Conservation (phyloP, 768 basidiomycete genomes). For the Boletellus emodensis region DNA sequence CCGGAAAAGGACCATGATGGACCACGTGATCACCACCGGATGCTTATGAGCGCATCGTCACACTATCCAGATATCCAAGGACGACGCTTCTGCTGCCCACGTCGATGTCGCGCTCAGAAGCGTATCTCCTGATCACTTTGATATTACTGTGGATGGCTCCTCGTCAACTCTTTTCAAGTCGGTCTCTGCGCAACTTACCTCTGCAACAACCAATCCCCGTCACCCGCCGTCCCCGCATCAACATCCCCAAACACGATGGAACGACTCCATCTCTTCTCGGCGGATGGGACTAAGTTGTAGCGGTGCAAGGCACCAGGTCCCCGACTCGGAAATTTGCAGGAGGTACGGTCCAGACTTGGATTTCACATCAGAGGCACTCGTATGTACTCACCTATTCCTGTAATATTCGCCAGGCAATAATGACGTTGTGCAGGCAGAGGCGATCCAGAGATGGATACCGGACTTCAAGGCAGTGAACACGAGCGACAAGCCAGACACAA, state of each 20-base stretch:
- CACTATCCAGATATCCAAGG: conserved; percentile 62
- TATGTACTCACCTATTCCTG: no score
- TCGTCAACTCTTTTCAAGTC: conserved; percentile 44
- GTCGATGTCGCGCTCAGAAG: conserved; percentile 41
- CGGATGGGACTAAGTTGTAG: conserved; percentile 52
- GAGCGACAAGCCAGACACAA: no score
- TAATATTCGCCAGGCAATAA: no score
- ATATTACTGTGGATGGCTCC: conserved; percentile 44
- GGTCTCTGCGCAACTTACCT: conserved; percentile 53
- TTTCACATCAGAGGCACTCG: no score
- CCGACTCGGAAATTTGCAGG: no score
- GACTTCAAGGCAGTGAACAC: no score
- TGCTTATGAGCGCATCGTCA: conserved; percentile 55
- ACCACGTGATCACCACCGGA: no score
- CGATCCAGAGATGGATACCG: no score
- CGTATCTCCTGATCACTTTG: conserved; percentile 43
- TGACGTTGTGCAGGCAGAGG: no score
- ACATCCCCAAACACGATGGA: conserved; percentile 57
- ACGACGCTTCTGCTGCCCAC: conserved; percentile 38
- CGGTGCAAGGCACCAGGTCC: no score
- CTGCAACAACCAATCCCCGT: conserved; percentile 58
- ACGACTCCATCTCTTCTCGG: conserved; percentile 70
- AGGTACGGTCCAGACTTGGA: no score
- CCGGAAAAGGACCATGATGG: no score
- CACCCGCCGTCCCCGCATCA: conserved; percentile 52